A percentile compares a stretch with the other conserved stretches of the same genome.
Conservation (phyloP, 2,329 filamentous ascomycete genomes). For the Penicillium sp. region DNA sequence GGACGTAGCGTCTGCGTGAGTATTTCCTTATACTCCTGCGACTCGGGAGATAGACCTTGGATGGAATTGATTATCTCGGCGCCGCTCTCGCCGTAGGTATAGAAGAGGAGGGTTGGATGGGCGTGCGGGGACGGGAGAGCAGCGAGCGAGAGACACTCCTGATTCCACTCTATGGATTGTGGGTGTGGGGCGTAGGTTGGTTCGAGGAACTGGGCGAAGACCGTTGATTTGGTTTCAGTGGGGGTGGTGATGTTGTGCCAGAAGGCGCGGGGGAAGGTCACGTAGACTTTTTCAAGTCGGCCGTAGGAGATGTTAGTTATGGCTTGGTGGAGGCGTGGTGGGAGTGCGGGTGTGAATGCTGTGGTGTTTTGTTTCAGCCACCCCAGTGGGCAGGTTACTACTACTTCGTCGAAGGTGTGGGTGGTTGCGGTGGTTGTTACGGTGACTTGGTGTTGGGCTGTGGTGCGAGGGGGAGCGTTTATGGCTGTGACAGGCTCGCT, state of each 20-base stretch:
- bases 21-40: constrained; percentile 54
- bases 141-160: constrained; percentile 76
- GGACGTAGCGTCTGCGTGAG: constrained; percentile 71
- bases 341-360: constrained; percentile 50
- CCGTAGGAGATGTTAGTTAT: constrained; percentile 53
- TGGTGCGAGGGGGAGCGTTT: constrained; percentile 27
- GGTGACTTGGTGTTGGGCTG: constrained; percentile 39
- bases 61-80: constrained; percentile 42
- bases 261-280: constrained; percentile 74
- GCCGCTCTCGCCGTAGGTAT: constrained; percentile 49
- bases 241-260: constrained; percentile 56
- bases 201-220: constrained; percentile 75
- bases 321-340: constrained; percentile 44
- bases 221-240: constrained; percentile 36
- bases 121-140: constrained; percentile 60
- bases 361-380: constrained; percentile 54
- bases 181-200: constrained; percentile 67
- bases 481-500: constrained; percentile 47
- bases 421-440: constrained; percentile 43
- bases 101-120: constrained; percentile 86
- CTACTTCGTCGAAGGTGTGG: constrained; percentile 53
- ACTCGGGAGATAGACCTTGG: constrained; percentile 33
- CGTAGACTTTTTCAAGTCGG: constrained; percentile 52
- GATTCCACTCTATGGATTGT: constrained; percentile 68
- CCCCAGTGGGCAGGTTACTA: constrained; percentile 56